Conservation (phyloP, 2,329 filamentous ascomycete genomes). For the Fusarium brevicatenulatum region DNA sequence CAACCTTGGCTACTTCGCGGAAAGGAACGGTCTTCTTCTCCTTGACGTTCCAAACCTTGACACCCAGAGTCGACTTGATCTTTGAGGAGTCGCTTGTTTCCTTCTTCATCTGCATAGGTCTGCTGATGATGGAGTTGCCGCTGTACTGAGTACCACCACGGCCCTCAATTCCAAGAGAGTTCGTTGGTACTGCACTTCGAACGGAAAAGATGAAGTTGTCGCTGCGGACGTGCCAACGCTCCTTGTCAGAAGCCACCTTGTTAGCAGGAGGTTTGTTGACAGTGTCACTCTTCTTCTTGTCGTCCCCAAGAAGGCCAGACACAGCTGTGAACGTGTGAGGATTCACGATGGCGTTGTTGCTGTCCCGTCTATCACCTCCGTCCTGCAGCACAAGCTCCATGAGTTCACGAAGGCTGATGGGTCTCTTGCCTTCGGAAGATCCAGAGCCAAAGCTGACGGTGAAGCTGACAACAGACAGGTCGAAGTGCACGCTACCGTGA, state of each 20-base stretch:
- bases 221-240: background rate
- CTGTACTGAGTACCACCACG: fast-evolving
- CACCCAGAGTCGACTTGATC: background rate
- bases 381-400: background rate
- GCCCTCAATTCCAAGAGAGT: background rate
- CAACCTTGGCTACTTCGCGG: background rate
- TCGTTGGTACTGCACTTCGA: background rate
- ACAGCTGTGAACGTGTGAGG: background rate
- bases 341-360: fast-evolving
- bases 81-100: fast-evolving
- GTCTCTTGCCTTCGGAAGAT: fast-evolving
- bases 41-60: background rate
- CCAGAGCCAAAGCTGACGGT: background rate
- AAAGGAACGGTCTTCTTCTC: fast-evolving
- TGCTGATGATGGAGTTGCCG: background rate
- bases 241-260: fast-evolving
- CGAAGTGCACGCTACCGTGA: background rate
- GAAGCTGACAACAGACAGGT: fast-evolving
- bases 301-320: background rate
- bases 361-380: background rate
- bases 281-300: background rate
- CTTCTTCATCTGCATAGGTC: background rate
- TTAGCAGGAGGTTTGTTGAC: fast-evolving
- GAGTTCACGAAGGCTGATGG: background rate
- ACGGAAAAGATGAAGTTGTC: background rate